These are phyloP conservation scores for Russula compacta DNA, from an alignment of 768 basidiomycete species.

Conservation along the genomic window DNA sequence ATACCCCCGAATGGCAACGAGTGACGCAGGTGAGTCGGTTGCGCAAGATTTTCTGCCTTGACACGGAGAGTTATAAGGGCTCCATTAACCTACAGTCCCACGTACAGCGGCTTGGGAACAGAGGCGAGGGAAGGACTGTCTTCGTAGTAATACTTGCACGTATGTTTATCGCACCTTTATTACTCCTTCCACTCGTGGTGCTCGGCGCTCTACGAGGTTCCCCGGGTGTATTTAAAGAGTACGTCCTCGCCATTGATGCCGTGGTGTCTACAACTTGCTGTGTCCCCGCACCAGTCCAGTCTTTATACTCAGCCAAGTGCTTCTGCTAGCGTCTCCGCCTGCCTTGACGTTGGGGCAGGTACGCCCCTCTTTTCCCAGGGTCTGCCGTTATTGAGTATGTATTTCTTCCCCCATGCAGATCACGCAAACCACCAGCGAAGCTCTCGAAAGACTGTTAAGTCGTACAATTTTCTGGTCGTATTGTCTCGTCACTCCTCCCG, in stretches of 20 bases:
- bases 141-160: conserved; percentile 69
- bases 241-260: conserved; percentile 28
- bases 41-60: conserved; percentile 34
- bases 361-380: neutral
- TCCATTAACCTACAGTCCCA: conserved; percentile 35
- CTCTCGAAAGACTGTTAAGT: conserved; percentile 85
- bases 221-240: conserved; percentile 67
- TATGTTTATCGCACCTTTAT: conserved; percentile 77
- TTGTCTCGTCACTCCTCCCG: conserved; percentile 76
- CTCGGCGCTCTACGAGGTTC: conserved; percentile 48
- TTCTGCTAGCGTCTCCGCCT: conserved; percentile 76
- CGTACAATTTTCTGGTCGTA: conserved; percentile 92
- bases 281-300: conserved; percentile 48
- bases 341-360: conserved; percentile 62
- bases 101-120: conserved; percentile 23
- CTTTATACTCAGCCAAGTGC: conserved; percentile 75
- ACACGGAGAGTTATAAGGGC: conserved; percentile 39
- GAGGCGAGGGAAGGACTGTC: conserved; percentile 75
- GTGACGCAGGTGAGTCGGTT: conserved; percentile 34
- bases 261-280: neutral
- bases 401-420: conserved; percentile 36
- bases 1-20: conserved; percentile 6
- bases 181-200: conserved; percentile 71
- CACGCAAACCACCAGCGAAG: conserved; percentile 75
- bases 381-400: conserved; percentile 21